A percentile compares a stretch with the other conserved stretches of the same genome.
These are phyloP conservation scores for Aspergillus eucalypticola DNA, from an alignment of 2,329 filamentous ascomycete species.

Conservation along the genomic window DNA sequence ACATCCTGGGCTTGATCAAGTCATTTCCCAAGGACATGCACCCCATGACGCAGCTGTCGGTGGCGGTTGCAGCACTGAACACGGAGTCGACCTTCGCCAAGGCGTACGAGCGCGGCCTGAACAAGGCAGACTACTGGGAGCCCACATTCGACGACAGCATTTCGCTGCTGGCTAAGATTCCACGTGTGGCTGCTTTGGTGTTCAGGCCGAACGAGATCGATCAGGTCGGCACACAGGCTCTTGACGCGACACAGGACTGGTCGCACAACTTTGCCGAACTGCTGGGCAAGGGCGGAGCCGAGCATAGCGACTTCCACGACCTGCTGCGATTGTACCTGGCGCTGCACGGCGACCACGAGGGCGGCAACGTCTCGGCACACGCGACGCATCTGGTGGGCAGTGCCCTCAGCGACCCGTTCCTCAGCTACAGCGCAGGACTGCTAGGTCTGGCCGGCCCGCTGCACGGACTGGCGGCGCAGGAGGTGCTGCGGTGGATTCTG, in stretches of 20 bases:
- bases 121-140: slow-evolving; percentile 99
- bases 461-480: slow-evolving; percentile 90
- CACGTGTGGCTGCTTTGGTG: slow-evolving; percentile 94
- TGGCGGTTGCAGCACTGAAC: slow-evolving; percentile 92
- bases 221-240: slow-evolving; percentile 70
- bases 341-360: slow-evolving; percentile 96
- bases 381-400: slow-evolving; percentile 92
- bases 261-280: slow-evolving; percentile 98
- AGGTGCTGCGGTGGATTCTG: slow-evolving; percentile 93
- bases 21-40: slow-evolving; percentile 86
- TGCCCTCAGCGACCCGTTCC: slow-evolving; percentile 89
- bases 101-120: slow-evolving; percentile 84
- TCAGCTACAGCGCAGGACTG: slow-evolving; percentile 93
- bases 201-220: slow-evolving; percentile 82
- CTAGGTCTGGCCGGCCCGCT: slow-evolving; percentile 93
- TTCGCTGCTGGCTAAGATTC: slow-evolving; percentile 90
- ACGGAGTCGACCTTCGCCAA: slow-evolving; percentile 92
- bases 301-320: slow-evolving; percentile 78
- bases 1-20: slow-evolving; percentile 85
- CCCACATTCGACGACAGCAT: slow-evolving; percentile 96
- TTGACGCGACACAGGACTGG: slow-evolving; percentile 90
- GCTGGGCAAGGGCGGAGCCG: slow-evolving; percentile 82
- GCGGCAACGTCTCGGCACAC: slow-evolving; percentile 95
- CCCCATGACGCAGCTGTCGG: slow-evolving; percentile 97
- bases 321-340: slow-evolving; percentile 91